Evolutionary conservation across 371 early-diverging fungal genomes (phyloP).

Genomic region (Actinomucor elegans): DNA sequence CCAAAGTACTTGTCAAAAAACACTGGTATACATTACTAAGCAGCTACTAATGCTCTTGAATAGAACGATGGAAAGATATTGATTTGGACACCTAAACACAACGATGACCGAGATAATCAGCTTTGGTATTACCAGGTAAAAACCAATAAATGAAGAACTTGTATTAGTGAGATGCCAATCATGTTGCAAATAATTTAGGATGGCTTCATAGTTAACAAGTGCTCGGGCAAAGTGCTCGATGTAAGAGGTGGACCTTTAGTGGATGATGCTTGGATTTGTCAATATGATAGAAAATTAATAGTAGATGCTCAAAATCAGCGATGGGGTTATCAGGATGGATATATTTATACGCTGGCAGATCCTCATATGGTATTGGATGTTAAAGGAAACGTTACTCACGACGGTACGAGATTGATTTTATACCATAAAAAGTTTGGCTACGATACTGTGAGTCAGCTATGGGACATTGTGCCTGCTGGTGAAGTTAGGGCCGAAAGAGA

Average conservation of each 20-base stretch:
- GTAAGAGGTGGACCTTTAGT: conserved; percentile 41
- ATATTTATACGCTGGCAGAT: conserved; percentile 42
- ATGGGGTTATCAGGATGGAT: conserved; percentile 44
- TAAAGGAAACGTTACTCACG: conserved; percentile 20
- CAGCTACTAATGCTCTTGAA: not conserved
- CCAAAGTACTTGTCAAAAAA: too few species aligned
- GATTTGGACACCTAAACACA: conserved; percentile 48
- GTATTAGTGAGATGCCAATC: too few species aligned
- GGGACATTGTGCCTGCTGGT: conserved; percentile 51
- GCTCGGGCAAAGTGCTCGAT: conserved; percentile 43
- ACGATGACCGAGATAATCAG: conserved; percentile 49
- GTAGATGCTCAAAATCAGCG: conserved; percentile 46
- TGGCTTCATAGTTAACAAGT: conserved; percentile 44
- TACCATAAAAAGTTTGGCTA: conserved; percentile 31
- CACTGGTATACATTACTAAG: too few species aligned
- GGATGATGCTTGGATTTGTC: conserved; percentile 39
- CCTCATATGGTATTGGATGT: conserved; percentile 53
- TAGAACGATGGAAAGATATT: conserved; percentile 47
- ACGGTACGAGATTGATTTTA: conserved; percentile 40
- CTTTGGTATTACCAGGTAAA: conserved; percentile 48
- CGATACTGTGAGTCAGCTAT: conserved; percentile 34
- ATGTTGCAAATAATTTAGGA: conserved; percentile 29
- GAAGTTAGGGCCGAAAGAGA: conserved; percentile 41
- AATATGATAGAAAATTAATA: conserved; percentile 45
- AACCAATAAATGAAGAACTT: too few species aligned